phyloP scores from a whole-genome alignment of 257 asterid species.

The Coffea eugenioides region DNA sequence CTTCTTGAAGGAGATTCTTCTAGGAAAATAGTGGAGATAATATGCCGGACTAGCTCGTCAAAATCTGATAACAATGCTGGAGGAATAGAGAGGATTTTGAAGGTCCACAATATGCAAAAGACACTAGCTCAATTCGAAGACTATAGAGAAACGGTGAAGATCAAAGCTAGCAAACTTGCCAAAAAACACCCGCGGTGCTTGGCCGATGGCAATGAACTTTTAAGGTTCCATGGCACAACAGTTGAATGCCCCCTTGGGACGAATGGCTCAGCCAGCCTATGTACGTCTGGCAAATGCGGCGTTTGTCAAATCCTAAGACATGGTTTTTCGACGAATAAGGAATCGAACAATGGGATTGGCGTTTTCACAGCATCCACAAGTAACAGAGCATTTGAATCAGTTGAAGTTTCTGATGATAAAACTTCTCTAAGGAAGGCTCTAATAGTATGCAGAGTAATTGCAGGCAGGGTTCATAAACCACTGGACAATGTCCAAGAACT shows the following conservation, averaged over 20 bases:
- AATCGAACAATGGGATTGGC: slow-evolving; percentile 48
- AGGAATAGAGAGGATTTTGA: slow-evolving; percentile 70
- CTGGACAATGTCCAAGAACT: slow-evolving; percentile 68
- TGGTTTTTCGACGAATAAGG: slow-evolving; percentile 61
- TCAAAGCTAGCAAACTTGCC: slow-evolving; percentile 64
- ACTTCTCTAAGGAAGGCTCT: slow-evolving; percentile 48
- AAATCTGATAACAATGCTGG: slow-evolving; percentile 36
- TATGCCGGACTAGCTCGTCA: slow-evolving; percentile 60
- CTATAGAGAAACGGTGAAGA: slow-evolving; percentile 72
- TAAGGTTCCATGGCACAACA: slow-evolving; percentile 71
- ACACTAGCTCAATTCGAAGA: slow-evolving; percentile 83
- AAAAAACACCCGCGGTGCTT: slow-evolving; percentile 93
- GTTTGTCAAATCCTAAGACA: slow-evolving; percentile 65
- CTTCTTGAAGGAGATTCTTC: slow-evolving; percentile 87
- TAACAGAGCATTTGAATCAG: slow-evolving; percentile 65
- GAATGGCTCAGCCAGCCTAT: slow-evolving; percentile 52
- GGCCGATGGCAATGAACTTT: slow-evolving; percentile 92
- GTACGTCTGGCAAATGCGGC: slow-evolving; percentile 54
- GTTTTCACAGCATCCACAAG: slow-evolving; percentile 91
- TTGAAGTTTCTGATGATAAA: slow-evolving; percentile 26
- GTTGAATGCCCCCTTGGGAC: slow-evolving; percentile 63
- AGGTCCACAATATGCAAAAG: slow-evolving; percentile 88
- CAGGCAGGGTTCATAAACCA: slow-evolving; percentile 91
- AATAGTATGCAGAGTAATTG: slow-evolving; percentile 87
- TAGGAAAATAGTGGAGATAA: slow-evolving; percentile 80